These are phyloP conservation scores for Pterocarpus macrocarpus DNA, from an alignment of 306 rosid genomes.

Conservation along the genomic window DNA sequence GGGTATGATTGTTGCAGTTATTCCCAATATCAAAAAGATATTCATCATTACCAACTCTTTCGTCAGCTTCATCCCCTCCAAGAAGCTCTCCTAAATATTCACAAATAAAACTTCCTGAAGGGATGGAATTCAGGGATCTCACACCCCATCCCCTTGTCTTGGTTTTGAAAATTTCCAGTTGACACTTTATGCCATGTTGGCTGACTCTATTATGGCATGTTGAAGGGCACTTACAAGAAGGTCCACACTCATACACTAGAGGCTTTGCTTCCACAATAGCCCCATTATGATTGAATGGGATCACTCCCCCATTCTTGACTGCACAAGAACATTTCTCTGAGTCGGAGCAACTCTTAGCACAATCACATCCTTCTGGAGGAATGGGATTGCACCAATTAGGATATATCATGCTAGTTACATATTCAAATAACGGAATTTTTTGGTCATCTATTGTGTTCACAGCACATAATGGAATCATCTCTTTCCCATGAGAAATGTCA, in stretches of 20 bases:
- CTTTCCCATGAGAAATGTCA: slow-evolving; percentile 76
- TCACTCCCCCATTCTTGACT: slow-evolving; percentile 64
- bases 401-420: slow-evolving; percentile 60
- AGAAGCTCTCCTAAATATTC: slow-evolving; percentile 81
- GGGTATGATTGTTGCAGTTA: slow-evolving; percentile 49
- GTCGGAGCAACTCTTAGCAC: slow-evolving; percentile 63
- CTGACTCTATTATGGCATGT: slow-evolving; percentile 72
- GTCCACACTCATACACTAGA: slow-evolving; percentile 77
- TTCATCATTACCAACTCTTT: slow-evolving; percentile 63
- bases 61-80: slow-evolving; percentile 65
- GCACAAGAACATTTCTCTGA: slow-evolving; percentile 66
- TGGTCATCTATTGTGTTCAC: slow-evolving; percentile 65
- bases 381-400: slow-evolving; percentile 65
- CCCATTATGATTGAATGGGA: slow-evolving; percentile 64
- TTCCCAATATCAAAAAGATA: slow-evolving; percentile 76
- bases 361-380: slow-evolving; percentile 63
- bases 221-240: slow-evolving; percentile 68
- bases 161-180: slow-evolving; percentile 74
- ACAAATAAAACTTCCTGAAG: slow-evolving; percentile 79
- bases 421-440: slow-evolving; percentile 55
- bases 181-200: slow-evolving; percentile 68
- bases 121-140: slow-evolving; percentile 66
- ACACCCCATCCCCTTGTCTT: slow-evolving; percentile 79
- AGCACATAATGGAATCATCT: slow-evolving; percentile 57
- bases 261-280: slow-evolving; percentile 65